Percentiles rank a stretch among this genome's conserved stretches.
These are phyloP conservation scores for Tricholoma matsutake DNA, from an alignment of 768 basidiomycete species.

Conservation along the genomic window DNA sequence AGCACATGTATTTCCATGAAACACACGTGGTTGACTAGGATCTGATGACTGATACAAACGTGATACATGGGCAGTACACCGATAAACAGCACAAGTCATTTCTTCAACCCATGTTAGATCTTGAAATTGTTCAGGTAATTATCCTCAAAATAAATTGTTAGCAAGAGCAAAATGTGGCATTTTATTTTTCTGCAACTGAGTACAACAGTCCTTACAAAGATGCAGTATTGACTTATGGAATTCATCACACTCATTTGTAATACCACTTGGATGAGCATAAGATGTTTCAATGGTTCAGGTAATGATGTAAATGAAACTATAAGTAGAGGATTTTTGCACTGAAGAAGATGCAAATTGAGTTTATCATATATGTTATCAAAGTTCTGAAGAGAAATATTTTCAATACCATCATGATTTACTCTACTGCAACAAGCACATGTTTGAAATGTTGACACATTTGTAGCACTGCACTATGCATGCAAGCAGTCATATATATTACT, in stretches of 20 bases:
- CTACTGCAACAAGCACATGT: not conserved
- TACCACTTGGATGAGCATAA: not conserved
- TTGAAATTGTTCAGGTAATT: conserved; percentile 17
- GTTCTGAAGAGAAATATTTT: not conserved
- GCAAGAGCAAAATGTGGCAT: conserved; percentile 18
- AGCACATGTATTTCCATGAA: conserved; percentile 34
- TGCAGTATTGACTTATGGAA: not conserved
- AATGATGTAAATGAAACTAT: not conserved
- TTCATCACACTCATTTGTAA: not conserved
- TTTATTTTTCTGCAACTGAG: not conserved
- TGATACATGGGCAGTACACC: conserved; percentile 25
- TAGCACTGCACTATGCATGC: not conserved
- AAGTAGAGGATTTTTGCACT: not conserved
- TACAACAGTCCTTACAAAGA: not conserved
- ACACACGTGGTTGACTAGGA: conserved; percentile 17
- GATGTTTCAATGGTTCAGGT: not conserved
- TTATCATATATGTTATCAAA: not conserved
- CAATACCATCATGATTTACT: not conserved
- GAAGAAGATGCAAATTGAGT: not conserved
- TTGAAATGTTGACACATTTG: not conserved
- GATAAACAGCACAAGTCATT: conserved; percentile 23
- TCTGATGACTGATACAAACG: conserved; percentile 23
- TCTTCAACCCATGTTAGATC: conserved; percentile 29
- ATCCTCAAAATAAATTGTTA: conserved; percentile 21
- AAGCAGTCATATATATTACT: not conserved